These are phyloP conservation scores for Colletotrichum sidae DNA, from an alignment of 2,329 filamentous ascomycete species.

Conservation along the genomic window DNA sequence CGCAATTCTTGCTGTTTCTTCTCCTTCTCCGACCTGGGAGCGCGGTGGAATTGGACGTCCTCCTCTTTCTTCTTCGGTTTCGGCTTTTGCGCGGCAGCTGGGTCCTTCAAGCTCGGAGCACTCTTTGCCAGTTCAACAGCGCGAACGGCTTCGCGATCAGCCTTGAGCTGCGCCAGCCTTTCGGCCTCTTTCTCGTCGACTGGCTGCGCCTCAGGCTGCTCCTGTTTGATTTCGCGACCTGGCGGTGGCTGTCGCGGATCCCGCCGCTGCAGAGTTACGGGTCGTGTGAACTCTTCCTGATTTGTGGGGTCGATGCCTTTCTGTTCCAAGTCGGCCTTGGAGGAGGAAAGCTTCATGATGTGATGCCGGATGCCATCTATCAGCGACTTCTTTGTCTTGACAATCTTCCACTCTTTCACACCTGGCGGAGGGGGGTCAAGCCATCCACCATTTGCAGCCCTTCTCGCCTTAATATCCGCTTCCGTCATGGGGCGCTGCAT, in stretches of 20 bases:
- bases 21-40: slow-evolving; percentile 83
- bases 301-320: slow-evolving; percentile 76
- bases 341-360: slow-evolving; percentile 80
- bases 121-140: slow-evolving; percentile 93
- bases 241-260: slow-evolving; percentile 80
- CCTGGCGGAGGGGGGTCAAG: slow-evolving; percentile 61
- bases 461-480: slow-evolving; percentile 43
- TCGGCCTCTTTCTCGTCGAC: slow-evolving; percentile 71
- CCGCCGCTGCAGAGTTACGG: slow-evolving; percentile 88
- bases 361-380: slow-evolving; percentile 87
- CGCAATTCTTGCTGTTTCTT: slow-evolving; percentile 79
- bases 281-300: slow-evolving; percentile 85
- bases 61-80: slow-evolving; percentile 82
- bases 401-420: slow-evolving; percentile 65
- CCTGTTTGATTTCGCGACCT: slow-evolving; percentile 72
- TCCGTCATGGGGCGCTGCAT: slow-evolving; percentile 38
- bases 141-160: slow-evolving; percentile 85
- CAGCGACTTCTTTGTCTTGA: slow-evolving; percentile 84
- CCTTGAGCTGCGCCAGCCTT: slow-evolving; percentile 75
- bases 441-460: slow-evolving; percentile 63
- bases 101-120: slow-evolving; percentile 79
- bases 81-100: slow-evolving; percentile 66
- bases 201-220: slow-evolving; percentile 56
- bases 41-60: slow-evolving; percentile 83
- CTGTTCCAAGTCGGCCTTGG: slow-evolving; percentile 58